Evolutionary conservation across 73 alveolate genomes (phyloP).

Genomic region (Halteria grandinella): DNA sequence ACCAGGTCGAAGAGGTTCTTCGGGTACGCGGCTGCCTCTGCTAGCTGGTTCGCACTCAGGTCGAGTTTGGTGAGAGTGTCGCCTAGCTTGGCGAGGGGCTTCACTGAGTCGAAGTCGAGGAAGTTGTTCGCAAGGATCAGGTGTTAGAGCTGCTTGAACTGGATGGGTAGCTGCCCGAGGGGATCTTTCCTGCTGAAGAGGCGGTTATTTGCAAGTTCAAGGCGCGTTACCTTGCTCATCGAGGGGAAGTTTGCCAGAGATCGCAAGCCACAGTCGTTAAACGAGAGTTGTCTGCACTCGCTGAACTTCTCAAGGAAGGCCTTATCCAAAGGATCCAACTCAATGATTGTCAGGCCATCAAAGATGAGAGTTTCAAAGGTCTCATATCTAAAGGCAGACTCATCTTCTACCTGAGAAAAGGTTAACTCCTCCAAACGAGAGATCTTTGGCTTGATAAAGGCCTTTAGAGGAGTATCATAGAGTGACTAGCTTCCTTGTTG

Average conservation of each 20-base stretch:
- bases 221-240: conserved; percentile 1
- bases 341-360: conserved; percentile 3
- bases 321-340: conserved; percentile 7
- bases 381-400: too few species aligned
- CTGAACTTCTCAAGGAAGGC: conserved; percentile 5
- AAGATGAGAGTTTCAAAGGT: conserved; percentile 14
- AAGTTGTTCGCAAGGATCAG: conserved; percentile 16
- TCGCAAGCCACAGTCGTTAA: not conserved
- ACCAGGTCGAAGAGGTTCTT: conserved; percentile 21
- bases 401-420: too few species aligned
- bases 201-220: conserved; percentile 10
- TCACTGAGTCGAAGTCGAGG: conserved; percentile 15
- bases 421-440: too few species aligned
- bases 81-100: conserved; percentile 16
- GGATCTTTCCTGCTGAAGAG: conserved; percentile 5
- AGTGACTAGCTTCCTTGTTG: too few species aligned
- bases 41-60: conserved; percentile 15
- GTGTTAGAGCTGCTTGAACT: not conserved
- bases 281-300: conserved; percentile 1
- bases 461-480: too few species aligned
- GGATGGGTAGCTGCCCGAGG: not conserved
- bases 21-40: not conserved
- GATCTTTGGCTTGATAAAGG: too few species aligned
- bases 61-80: conserved; percentile 7
- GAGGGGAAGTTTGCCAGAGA: not conserved